These are phyloP conservation scores for Crithidia mellificae DNA, from an alignment of 208 protist species.

Conservation along the genomic window DNA sequence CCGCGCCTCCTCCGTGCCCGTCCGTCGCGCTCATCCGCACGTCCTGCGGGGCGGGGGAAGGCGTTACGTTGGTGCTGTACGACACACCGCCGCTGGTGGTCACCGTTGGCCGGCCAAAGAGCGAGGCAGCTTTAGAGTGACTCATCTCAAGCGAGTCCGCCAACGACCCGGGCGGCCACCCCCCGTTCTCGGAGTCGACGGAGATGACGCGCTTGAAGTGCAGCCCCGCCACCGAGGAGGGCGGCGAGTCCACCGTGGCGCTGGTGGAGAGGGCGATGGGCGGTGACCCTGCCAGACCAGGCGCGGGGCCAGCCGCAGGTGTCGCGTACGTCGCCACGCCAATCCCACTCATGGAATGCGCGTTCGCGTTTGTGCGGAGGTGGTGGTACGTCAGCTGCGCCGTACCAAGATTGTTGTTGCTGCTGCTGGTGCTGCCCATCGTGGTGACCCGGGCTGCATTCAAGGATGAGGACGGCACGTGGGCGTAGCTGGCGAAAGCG, in stretches of 20 bases:
- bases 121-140: slow-evolving; percentile 11
- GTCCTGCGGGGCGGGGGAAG: slow-evolving; percentile 8
- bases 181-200: slow-evolving; percentile 28
- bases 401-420: no score
- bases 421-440: no score
- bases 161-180: slow-evolving; percentile 28
- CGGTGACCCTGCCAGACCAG: slow-evolving; percentile 7
- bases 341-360: no score
- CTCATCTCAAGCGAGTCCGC: slow-evolving; percentile 35
- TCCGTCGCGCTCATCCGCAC: neutral
- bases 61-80: slow-evolving; percentile 10
- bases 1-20: neutral
- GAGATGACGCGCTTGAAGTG: slow-evolving; percentile 40
- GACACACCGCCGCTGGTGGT: no score
- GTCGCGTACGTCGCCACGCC: no score
- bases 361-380: no score
- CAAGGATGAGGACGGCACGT: neutral
- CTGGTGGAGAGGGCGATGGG: slow-evolving; percentile 10
- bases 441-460: no score
- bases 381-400: no score
- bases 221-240: slow-evolving; percentile 22
- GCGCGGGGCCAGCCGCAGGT: no score
- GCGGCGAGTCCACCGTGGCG: slow-evolving; percentile 26
- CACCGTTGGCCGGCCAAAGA: slow-evolving; percentile 5
- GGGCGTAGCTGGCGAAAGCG: neutral